Evolutionary conservation across 2,329 filamentous ascomycete genomes (phyloP), one percentile per base, ranked within the genome.

Genomic region (Albifimbria verrucaria): DNA sequence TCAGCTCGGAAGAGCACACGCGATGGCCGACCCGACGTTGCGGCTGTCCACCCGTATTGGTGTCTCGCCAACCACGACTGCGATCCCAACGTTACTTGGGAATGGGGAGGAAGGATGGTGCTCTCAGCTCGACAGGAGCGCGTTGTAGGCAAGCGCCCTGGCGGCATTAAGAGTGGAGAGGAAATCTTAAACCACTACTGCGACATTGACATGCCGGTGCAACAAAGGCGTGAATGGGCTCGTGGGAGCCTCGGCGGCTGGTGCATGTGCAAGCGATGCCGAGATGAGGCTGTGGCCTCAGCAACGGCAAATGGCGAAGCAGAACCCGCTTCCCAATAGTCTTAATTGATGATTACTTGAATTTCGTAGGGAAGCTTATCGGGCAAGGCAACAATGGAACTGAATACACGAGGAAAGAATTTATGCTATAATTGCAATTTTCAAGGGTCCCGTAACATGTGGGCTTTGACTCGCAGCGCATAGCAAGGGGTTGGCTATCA

Each of bases 51-150:
- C 72, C 92, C 93, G 2, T 85, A 96, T 61, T 99, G 94, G 92
- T 97, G 92, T 71, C 78, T 97, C 25, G 92, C 93, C 24, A 99
- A 99, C 65, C 94, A 99, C 68, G 91, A 92, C 68, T 99, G 94
- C 72, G 86, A 96, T 66, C 94, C 94, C 9, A 97, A 96, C 68
- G 92, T 97, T 39, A 83, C 83, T 3, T 99, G 94, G 94, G 90
- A 96, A 64, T 97, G 92, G 90, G 86, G 88, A 24, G 89, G 89
- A 1, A 81, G 80, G 50, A 92, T 94, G 80, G 81, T 83, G 32
- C 82, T 94, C 55, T 83, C 77, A 76, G 82, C 83, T 2, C 76
- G 85, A 47, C 75, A 84, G 56, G 73, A 79, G 57, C 75, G 83
- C 36, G 76, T 88, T 4, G 72, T 80, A 6, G 80, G 79, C 66